Conservation (phyloP, 495 filamentous ascomycete genomes). For the Aspergillus incahuasiensis region DNA sequence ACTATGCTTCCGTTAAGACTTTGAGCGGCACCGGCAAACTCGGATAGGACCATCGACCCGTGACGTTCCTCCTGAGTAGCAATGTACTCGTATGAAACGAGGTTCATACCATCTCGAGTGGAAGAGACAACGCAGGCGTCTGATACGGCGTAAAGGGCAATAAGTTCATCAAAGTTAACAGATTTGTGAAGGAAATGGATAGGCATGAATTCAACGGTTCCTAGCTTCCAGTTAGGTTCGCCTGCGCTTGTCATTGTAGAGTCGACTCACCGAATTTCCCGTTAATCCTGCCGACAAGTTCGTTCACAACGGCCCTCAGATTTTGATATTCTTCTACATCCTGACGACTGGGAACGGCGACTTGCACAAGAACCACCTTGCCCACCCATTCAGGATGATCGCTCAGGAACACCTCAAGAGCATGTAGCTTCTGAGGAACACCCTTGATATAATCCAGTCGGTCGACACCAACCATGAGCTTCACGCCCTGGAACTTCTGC, state of each 20-base stretch:
- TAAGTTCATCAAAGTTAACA: constrained; percentile 85
- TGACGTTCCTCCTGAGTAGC: constrained; percentile 84
- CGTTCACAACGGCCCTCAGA: constrained; percentile 86
- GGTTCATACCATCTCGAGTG: constrained; percentile 97
- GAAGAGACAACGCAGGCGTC: constrained; percentile 94
- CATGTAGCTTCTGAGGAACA: constrained; percentile 93
- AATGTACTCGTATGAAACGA: constrained; percentile 98
- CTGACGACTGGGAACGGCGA: constrained; percentile 87
- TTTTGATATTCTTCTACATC: constrained; percentile 99
- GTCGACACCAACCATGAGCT: constrained; percentile 94
- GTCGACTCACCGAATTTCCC: constrained; percentile 69
- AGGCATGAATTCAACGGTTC: constrained; percentile 94
- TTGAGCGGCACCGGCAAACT: constrained; percentile 93
- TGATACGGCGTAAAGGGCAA: constrained; percentile 87
- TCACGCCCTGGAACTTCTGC: constrained; percentile 91
- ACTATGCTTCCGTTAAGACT: constrained; percentile 88
- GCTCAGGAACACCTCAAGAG: constrained; percentile 90
- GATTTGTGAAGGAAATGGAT: constrained; percentile 98
- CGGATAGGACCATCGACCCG: constrained; percentile 87
- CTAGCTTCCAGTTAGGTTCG: constrained; percentile 30
- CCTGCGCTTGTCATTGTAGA: neutral
- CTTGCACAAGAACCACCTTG: constrained; percentile 95
- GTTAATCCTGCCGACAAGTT: constrained; percentile 91
- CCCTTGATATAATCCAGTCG: constrained; percentile 98
- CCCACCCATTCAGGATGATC: constrained; percentile 98